Base-by-base conservation (phyloP, 2,329 filamentous ascomycete genomes). In the Pleurostoma richardsiae region DNA sequence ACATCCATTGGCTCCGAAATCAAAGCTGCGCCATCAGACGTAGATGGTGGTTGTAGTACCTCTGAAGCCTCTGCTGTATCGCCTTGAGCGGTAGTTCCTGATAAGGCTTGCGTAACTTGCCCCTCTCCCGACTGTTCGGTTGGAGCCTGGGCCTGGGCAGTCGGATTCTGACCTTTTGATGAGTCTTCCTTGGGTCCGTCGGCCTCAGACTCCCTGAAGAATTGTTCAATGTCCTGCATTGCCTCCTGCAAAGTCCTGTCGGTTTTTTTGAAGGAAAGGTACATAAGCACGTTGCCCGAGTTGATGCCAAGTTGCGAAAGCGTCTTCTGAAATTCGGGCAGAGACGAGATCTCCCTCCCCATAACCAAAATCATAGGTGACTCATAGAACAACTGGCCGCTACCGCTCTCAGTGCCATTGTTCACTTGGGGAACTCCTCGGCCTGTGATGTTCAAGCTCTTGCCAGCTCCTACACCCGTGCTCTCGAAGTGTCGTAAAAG, bases 401-500 rank as follows among this genome's bases (percentile, higher is more conserved):
- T 80, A 10, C 78, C 78, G 7, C 64, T 67, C 29, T 73, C 75
- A 5, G 73, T 64, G 4, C 75, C 80, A 49, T 69, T 73, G 36
- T 66, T 71, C 11, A 77, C 78, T 50, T 80, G 76, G 0, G 90
- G 85, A n/a, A 86, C 76, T 3, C 85, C 90, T 50, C 91, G 77
- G 10, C 85, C 90, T 0, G 94, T 97, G 56, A 99, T 80, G 63
- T 96, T 96, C 54, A 88, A 71, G 46, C 73, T 80, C 45, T 68
- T 73, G 6, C 76, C 77, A 48, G 74, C 73, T 42, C 75, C 82
- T n/a, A 80, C 79, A 28, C 80, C 77, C 31, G 80, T 83, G 52
- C 86, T 86, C 67, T 99, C 94, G 54, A 97, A 95, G 61, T 94
- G 89, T 49, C 94, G 85, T 47, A 99, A 64, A 29, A 97, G 75